Conservation (phyloP, 2,329 filamentous ascomycete species). For the Neonectria hederae region DNA sequence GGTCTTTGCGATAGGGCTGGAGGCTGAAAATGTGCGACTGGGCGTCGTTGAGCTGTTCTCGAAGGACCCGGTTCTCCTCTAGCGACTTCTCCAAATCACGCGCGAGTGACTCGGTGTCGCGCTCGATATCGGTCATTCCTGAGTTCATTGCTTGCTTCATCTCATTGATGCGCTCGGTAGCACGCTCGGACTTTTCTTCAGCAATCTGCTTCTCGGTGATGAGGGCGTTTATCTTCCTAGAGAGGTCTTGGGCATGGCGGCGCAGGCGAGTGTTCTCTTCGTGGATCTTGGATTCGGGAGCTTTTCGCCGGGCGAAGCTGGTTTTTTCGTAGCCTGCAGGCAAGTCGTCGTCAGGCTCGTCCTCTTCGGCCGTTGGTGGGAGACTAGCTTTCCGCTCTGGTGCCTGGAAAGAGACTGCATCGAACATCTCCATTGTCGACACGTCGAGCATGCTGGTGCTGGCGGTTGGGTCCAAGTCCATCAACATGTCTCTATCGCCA, state of each 20-base stretch:
- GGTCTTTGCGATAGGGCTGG: slow-evolving; percentile 51
- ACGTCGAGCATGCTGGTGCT: slow-evolving; percentile 16
- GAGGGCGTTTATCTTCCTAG: slow-evolving; percentile 28
- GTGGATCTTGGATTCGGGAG: slow-evolving; percentile 13
- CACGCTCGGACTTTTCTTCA: slow-evolving; percentile 42
- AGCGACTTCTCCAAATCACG: slow-evolving; percentile 35
- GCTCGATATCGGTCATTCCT: slow-evolving; percentile 36
- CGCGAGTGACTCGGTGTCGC: slow-evolving; percentile 36
- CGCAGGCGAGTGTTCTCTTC: slow-evolving; percentile 31
- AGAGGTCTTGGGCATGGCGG: slow-evolving; percentile 36
- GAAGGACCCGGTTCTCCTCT: slow-evolving; percentile 42
- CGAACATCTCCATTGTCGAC: slow-evolving; percentile 25
- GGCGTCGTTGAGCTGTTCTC: slow-evolving; percentile 47
- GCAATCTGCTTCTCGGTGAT: slow-evolving; percentile 43
- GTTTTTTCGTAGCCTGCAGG: slow-evolving; percentile 27
- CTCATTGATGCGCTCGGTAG: slow-evolving; percentile 36
- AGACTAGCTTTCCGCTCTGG: slow-evolving; percentile 12
- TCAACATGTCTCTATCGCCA: slow-evolving; percentile 16
- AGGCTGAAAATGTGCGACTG: slow-evolving; percentile 54
- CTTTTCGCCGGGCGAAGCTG: slow-evolving; percentile 20
- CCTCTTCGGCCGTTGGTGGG: slow-evolving; percentile 26
- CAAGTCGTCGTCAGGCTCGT: slow-evolving; percentile 32
- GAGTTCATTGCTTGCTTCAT: slow-evolving; percentile 39
- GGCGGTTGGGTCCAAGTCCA: slow-evolving; percentile 26
- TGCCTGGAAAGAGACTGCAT: slow-evolving; percentile 25